Percentiles rank a stretch among this genome's conserved stretches.
These are phyloP conservation scores for Malus hybrid DNA, from an alignment of 331 rosid species.

Conservation along the genomic window DNA sequence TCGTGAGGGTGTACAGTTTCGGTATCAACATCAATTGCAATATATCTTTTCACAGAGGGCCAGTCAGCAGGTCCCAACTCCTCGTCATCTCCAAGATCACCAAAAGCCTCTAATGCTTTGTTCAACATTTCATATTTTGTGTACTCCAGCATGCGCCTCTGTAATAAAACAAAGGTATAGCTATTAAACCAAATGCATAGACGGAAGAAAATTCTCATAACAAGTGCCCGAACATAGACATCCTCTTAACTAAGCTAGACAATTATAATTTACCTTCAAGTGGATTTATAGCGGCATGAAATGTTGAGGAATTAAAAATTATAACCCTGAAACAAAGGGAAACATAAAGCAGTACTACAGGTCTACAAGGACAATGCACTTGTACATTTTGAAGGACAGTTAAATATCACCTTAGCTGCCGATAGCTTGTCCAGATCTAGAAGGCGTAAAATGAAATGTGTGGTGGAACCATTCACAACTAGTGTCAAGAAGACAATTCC, in stretches of 20 bases:
- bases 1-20: slow-evolving; percentile 61
- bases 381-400: background rate
- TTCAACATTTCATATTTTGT: slow-evolving; percentile 86
- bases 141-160: slow-evolving; percentile 73
- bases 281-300: background rate
- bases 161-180: slow-evolving; percentile 12
- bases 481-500: slow-evolving; percentile 95
- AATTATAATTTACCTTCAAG: background rate
- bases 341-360: background rate
- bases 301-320: background rate
- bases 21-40: slow-evolving; percentile 53
- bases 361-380: background rate
- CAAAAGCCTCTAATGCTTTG: slow-evolving; percentile 87
- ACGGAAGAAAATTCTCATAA: no score
- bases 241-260: background rate
- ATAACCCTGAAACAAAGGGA: background rate
- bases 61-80: slow-evolving; percentile 96
- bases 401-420: slow-evolving; percentile 63
- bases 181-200: background rate
- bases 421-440: slow-evolving; percentile 67
- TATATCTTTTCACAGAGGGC: slow-evolving; percentile 72
- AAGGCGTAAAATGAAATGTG: slow-evolving; percentile 68
- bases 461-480: slow-evolving; percentile 86
- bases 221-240: background rate
- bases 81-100: slow-evolving; percentile 76